Base-by-base conservation (phyloP, 257 asterid species). In the Jaltomata sinuosa region DNA sequence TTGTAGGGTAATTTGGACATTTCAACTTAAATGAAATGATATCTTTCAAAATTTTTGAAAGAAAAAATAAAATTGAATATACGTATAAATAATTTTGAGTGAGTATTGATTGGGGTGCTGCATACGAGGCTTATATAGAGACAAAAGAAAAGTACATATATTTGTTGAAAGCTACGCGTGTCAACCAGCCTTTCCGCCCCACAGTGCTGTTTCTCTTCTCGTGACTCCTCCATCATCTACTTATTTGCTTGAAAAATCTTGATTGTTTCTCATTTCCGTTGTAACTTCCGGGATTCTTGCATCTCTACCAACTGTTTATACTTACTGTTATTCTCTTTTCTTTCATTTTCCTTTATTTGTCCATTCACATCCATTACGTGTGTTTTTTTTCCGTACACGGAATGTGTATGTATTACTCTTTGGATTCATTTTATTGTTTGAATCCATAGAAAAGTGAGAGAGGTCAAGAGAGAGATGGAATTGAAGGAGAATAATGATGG, bases 401-500 rank as follows among this genome's bases (percentile, higher is more conserved):
- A 64, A 31, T 65, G 74, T 12, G 32, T 27, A 59, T 25, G 9
- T n/a, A 62, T 10, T 1, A 3, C 16, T 25, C 19, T 25, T 62
- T 62, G 38, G 29, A 57, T 6, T 38, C 42, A 38, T 38, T 11
- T 59, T 25, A 7, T 10, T 61, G 27, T 61, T 55, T 21, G 14
- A 21, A 11, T 55, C 27, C 19, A n/a, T n/a, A 61, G 68, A 22
- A 2, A 27, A 61, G 34, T 61, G 67, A 55, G 34, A 32, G 45
- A 31, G 69, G n/a, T n/a, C n/a, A n/a, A 84, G 21, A 25, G 71
- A 79, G 77, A 91, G 87, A 95, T 91, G 81, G 91, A 85, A 74
- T 19, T 38, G 85, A 90, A 85, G 67, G 91, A 84, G 82, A 84
- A 84, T 57, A 80, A 82, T 65, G 82, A 84, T 22, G 90, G 85